Percentiles rank a stretch among this genome's conserved stretches.
Evolutionary conservation across 768 basidiomycete species (phyloP).

Genomic region (Pleurotus ostreatus): DNA sequence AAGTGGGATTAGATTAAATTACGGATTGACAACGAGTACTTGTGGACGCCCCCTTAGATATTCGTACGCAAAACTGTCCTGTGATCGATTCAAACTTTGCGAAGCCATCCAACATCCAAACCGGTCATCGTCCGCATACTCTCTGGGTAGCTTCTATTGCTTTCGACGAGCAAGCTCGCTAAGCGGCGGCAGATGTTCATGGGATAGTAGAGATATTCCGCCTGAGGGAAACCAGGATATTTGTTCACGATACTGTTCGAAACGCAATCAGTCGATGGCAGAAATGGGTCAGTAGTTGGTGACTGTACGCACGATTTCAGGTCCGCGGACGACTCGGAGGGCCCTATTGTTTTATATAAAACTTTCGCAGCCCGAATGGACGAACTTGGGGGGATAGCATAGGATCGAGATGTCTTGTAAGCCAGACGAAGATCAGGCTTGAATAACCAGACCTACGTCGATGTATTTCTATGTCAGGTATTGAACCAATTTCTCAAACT

Average conservation of each 20-base stretch:
- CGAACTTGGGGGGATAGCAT: conserved; percentile 56
- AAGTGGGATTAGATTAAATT: no score
- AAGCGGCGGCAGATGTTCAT: conserved; percentile 71
- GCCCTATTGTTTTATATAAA: conserved; percentile 75
- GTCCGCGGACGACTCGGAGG: conserved; percentile 47
- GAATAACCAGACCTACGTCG: conserved; percentile 84
- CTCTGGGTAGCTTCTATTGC: conserved; percentile 73
- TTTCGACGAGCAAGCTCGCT: conserved; percentile 67
- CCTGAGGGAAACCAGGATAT: conserved; percentile 82
- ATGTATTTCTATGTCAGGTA: no score
- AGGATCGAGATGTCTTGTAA: conserved; percentile 55
- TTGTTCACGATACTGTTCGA: conserved; percentile 50
- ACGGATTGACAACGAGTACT: no score
- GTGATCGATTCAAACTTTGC: conserved; percentile 25
- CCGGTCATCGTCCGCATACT: conserved; percentile 76
- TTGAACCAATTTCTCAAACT: not conserved
- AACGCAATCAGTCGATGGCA: not conserved
- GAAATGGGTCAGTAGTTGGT: no score
- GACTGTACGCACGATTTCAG: conserved; percentile 43
- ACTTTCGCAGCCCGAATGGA: conserved; percentile 77
- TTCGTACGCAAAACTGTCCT: no score
- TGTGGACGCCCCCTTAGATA: no score
- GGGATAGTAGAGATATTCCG: conserved; percentile 86
- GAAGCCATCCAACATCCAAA: conserved; percentile 79
- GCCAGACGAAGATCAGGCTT: conserved; percentile 83